phyloP scores from a whole-genome alignment of 2,329 filamentous ascomycete species.

The Diaporthe vaccinii region DNA sequence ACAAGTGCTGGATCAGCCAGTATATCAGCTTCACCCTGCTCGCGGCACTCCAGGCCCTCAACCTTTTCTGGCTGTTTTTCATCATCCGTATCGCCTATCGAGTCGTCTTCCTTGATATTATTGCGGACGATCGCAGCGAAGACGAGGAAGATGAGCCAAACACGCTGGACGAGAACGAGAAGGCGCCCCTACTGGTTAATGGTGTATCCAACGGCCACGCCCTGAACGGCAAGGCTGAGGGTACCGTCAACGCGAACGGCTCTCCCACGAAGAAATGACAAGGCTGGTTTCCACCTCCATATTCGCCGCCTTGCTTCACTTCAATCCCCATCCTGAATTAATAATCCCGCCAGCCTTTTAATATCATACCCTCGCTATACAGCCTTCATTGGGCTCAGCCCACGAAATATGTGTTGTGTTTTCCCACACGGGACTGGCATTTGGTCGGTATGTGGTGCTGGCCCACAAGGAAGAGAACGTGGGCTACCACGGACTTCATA shows the following conservation, averaged over 20 bases:
- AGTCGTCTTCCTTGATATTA: slow-evolving; percentile 72
- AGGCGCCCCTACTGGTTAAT: slow-evolving; percentile 42
- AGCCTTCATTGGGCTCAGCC: background rate
- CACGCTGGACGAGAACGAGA: slow-evolving; percentile 48
- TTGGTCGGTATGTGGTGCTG: background rate
- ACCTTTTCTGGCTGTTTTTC: slow-evolving; percentile 86
- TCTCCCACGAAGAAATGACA: slow-evolving; percentile 40
- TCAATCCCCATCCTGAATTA: background rate
- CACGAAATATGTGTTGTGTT: slow-evolving; percentile 9
- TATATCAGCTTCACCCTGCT: slow-evolving; percentile 76
- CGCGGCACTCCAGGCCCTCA: slow-evolving; percentile 78
- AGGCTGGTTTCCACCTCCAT: background rate
- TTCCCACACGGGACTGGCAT: slow-evolving; percentile 31
- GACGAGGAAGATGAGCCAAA: slow-evolving; percentile 74
- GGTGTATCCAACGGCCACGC: slow-evolving; percentile 36
- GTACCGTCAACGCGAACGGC: slow-evolving; percentile 43
- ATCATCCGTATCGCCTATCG: slow-evolving; percentile 82
- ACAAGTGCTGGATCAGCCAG: slow-evolving; percentile 80
- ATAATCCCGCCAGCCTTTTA: slow-evolving; percentile 28
- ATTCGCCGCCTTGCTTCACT: background rate
- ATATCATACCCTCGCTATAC: slow-evolving; percentile 34
- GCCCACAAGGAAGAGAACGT: background rate
- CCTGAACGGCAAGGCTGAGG: slow-evolving; percentile 46
- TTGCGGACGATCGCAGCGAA: slow-evolving; percentile 80
- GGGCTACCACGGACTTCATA: background rate